phyloP scores from a whole-genome alignment of 768 basidiomycete species.

The Termitomyces titanicus region DNA sequence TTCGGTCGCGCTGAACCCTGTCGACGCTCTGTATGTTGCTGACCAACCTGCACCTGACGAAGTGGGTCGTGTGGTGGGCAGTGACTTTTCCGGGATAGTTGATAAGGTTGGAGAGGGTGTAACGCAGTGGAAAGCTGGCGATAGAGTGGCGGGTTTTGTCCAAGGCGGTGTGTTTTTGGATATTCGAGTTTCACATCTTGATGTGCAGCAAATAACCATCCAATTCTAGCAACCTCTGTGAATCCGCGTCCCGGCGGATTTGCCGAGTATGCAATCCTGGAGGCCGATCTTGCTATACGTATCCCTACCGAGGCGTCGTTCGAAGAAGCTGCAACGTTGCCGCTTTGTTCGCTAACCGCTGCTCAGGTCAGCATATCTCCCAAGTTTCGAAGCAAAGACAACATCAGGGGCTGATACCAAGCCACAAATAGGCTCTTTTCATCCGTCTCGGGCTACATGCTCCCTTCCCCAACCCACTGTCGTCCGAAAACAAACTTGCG shows the following conservation, averaged over 20 bases:
- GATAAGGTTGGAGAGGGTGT: conserved; percentile 27
- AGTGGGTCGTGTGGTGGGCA: conserved; percentile 30
- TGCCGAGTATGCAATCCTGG: conserved; percentile 30
- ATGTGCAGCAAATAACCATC: neutral
- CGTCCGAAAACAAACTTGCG: conserved; percentile 7
- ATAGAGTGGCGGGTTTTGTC: conserved; percentile 28
- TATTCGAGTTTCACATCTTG: neutral
- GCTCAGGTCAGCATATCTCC: conserved; percentile 22
- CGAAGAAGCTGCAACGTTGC: conserved; percentile 29
- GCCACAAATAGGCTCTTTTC: conserved; percentile 24
- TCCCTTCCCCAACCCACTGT: conserved; percentile 24
- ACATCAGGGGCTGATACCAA: neutral
- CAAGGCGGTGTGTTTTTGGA: conserved; percentile 25
- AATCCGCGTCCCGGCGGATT: conserved; percentile 31
- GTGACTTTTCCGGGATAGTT: conserved; percentile 31
- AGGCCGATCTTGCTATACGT: conserved; percentile 27
- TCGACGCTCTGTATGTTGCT: conserved; percentile 27
- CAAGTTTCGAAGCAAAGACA: neutral
- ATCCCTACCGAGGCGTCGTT: conserved; percentile 24
- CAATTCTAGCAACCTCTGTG: conserved; percentile 25
- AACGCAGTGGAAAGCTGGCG: conserved; percentile 25
- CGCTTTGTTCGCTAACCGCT: conserved; percentile 29
- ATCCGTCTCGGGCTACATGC: conserved; percentile 26
- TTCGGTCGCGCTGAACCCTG: conserved; percentile 30
- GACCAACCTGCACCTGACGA: conserved; percentile 20